Evolutionary conservation across 805 yeast genomes (phyloP).

Genomic region (Cyberlindnera suaveolens): DNA sequence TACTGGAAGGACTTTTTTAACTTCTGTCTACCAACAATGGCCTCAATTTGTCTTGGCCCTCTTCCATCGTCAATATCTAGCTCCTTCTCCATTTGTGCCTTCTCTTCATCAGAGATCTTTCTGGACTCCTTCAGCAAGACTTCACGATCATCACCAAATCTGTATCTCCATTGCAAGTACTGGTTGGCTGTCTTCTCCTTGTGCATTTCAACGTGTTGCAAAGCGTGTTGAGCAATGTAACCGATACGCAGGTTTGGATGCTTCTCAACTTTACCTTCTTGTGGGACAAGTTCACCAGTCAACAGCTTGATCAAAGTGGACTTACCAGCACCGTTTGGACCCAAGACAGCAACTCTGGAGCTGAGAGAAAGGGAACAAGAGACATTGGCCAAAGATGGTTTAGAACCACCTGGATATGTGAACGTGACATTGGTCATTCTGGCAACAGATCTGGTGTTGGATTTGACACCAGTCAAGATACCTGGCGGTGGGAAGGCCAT

Average conservation of each 20-base stretch:
- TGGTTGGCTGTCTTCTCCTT: conserved; percentile 97
- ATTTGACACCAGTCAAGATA: conserved; percentile 92
- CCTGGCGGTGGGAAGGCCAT: conserved; percentile 99
- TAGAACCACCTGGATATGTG: conserved; percentile 81
- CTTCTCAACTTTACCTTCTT: conserved; percentile 86
- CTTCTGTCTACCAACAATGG: conserved; percentile 95
- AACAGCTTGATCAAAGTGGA: conserved; percentile 89
- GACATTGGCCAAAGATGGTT: conserved; percentile 73
- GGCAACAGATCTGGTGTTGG: conserved; percentile 90
- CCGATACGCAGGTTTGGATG: conserved; percentile 98
- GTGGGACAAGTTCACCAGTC: conserved; percentile 88
- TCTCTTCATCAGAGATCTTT: conserved; percentile 74
- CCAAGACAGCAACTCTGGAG: conserved; percentile 94
- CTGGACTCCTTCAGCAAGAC: conserved; percentile 90
- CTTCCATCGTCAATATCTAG: conserved; percentile 81
- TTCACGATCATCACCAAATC: conserved; percentile 97
- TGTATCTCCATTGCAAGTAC: conserved; percentile 96
- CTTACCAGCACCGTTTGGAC: conserved; percentile 99
- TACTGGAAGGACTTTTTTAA: conserved; percentile 94
- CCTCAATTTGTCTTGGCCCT: conserved; percentile 86
- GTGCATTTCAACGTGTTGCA: conserved; percentile 95
- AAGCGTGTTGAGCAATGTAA: conserved; percentile 97
- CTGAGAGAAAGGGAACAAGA: conserved; percentile 89
- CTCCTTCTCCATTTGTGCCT: conserved; percentile 67
- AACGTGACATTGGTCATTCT: conserved; percentile 81